Percentiles rank a stretch among this genome's conserved stretches.
Evolutionary conservation across 2,329 filamentous ascomycete genomes (phyloP).

Genomic region (Colletotrichum caudatum): DNA sequence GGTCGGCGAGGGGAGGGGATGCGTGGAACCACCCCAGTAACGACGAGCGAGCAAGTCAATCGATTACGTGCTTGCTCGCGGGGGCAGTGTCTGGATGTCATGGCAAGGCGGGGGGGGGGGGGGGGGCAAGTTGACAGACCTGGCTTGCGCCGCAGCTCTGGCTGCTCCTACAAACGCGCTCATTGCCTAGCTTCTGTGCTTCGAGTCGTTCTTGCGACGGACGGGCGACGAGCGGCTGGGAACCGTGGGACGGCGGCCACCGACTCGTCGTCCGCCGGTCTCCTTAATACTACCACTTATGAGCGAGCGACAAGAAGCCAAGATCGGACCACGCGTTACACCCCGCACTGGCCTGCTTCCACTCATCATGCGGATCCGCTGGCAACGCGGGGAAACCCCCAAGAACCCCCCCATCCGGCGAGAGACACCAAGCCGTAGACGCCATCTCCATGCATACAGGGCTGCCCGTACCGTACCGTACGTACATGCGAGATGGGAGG

Average conservation of each 20-base stretch:
- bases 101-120: background rate
- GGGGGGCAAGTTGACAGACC: background rate
- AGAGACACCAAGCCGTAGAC: background rate
- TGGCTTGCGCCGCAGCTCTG: constrained; percentile 22
- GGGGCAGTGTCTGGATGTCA: background rate
- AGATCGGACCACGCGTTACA: background rate
- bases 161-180: constrained; percentile 29
- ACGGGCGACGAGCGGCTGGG: too few species aligned
- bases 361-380: background rate
- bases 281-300: constrained; percentile 3
- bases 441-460: background rate
- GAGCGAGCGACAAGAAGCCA: background rate
- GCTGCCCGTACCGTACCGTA: too few species aligned
- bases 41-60: background rate
- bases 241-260: background rate
- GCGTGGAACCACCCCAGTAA: too few species aligned
- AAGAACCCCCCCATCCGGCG: background rate
- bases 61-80: background rate
- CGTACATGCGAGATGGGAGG: background rate
- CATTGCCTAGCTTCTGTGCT: constrained; percentile 19
- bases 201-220: too few species aligned
- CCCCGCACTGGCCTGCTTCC: constrained; percentile 3
- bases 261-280: background rate
- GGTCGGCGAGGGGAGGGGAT: too few species aligned
- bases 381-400: constrained; percentile 6